Base-by-base conservation (phyloP, 1,284 basidiomycete species). In the Omphalotus olearius region DNA sequence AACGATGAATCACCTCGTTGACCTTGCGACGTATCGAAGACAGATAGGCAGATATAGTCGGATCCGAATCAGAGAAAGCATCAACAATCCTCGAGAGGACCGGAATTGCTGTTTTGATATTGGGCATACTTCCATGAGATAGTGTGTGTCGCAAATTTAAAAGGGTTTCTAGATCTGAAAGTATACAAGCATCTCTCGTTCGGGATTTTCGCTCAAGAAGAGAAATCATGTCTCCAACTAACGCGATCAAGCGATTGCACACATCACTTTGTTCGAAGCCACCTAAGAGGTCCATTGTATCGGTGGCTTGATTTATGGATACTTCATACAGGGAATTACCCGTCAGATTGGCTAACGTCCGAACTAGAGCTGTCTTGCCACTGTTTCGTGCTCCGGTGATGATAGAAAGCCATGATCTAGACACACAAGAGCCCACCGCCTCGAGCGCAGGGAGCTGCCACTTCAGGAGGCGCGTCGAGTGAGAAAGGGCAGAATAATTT, bases 211-310 rank as follows among this genome's bases (percentile, higher is more conserved):
- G 55, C 37, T 80, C 72, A 1, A 79, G 50, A 2, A 80, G 56
- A 28, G 56, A 56, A 11, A 79, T 55, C 6, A 74, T 58, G 10
- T 76, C 69, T 23, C 73, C 67, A 13, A 78, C 63, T 13, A 78
- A 48, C n/a, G 62, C 59, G 6, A 66, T 52, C 36, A 75, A 57
- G 20, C 72, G 74, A 38, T 70, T 70, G 20, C 63, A 66, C 25
- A 66, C 51, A 63, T 91, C 85, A 33, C 85, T 83, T 69, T 99
- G 97, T 69, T 99, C 97, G 63, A 98, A 99, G 59, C 91, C 89
- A 44, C 97, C 97, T 37, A 99, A 72, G 35, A 99, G 86, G 67
- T 99, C 97, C 63, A 87, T 87, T 1, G 94, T 93, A 65, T 99
- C 97, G 14, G 92, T 93, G 6, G 92, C 88, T 44, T 82, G 85